Evolutionary conservation across 2,329 filamentous ascomycete genomes (phyloP).

Genomic region (Colletotrichum destructivum): DNA sequence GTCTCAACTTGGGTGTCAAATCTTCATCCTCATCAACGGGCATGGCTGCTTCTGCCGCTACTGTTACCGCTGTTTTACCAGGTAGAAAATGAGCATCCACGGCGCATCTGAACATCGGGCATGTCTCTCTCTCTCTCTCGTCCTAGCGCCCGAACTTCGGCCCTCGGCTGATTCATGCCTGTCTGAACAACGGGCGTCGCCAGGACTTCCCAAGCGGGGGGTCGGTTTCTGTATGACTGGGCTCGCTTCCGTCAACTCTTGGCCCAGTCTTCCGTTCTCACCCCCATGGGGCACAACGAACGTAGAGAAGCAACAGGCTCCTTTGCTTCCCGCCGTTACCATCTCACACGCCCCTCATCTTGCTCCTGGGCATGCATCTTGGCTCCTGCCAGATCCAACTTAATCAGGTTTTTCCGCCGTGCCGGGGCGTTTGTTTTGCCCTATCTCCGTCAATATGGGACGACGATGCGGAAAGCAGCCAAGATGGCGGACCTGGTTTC

Average conservation of each 20-base stretch:
- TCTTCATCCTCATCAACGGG: constrained; percentile 29
- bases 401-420: constrained; percentile 30
- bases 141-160: constrained; percentile 33
- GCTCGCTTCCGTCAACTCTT: background rate
- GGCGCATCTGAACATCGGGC: constrained; percentile 33
- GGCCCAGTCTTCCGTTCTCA: too few relatives aligned
- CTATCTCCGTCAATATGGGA: constrained; percentile 17
- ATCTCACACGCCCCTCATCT: constrained; percentile 27
- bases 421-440: constrained; percentile 19
- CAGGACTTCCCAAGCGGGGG: background rate
- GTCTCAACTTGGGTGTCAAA: background rate
- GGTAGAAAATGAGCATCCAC: background rate
- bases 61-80: background rate
- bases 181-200: constrained; percentile 24
- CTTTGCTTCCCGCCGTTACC: background rate
- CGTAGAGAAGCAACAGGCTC: background rate
- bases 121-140: constrained; percentile 1
- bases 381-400: constrained; percentile 40
- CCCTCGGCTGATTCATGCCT: constrained; percentile 26
- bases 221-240: background rate
- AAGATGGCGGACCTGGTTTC: constrained; percentile 1
- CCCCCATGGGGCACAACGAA: constrained; percentile 13
- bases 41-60: constrained; percentile 11
- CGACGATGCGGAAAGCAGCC: constrained; percentile 5
- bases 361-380: constrained; percentile 9